These are phyloP conservation scores for Pichia deserticola DNA, from an alignment of 805 yeast genomes.

Conservation along the genomic window DNA sequence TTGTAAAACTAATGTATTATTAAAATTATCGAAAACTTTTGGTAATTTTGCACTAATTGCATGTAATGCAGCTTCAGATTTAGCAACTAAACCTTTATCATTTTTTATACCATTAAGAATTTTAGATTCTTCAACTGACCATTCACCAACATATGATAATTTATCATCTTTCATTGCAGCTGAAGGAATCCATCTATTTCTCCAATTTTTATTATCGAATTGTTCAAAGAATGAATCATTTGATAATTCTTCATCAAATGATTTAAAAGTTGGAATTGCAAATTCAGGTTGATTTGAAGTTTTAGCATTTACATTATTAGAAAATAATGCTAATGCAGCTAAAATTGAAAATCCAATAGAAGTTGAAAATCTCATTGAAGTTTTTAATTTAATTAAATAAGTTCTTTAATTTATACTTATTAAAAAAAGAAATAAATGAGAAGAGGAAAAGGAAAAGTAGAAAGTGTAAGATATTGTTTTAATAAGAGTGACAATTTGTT, in stretches of 20 bases:
- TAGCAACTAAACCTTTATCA: constrained; percentile 73
- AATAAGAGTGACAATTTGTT: no score
- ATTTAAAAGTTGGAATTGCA: constrained; percentile 19
- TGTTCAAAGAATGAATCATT: constrained; percentile 57
- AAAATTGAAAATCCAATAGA: neutral
- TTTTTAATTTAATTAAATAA: no score
- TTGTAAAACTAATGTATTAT: constrained; percentile 70
- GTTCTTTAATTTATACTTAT: neutral
- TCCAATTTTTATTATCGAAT: constrained; percentile 36
- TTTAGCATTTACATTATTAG: no score
- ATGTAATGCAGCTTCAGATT: constrained; percentile 70
- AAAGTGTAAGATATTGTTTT: no score
- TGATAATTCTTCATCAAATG: constrained; percentile 32
- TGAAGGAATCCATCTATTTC: constrained; percentile 54
- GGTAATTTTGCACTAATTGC: constrained; percentile 67
- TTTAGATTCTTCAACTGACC: constrained; percentile 63
- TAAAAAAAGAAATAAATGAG: neutral
- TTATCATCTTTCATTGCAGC: constrained; percentile 44
- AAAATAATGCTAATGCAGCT: no score
- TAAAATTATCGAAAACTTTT: constrained; percentile 49
- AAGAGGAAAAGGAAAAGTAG: neutral
- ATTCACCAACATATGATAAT: constrained; percentile 59
- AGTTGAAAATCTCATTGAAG: neutral
- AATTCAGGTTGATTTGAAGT: constrained; percentile 3
- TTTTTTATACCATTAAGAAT: constrained; percentile 51